Evolutionary conservation across 2,329 filamentous ascomycete genomes (phyloP), one percentile per base, ranked within the genome.

Genomic region (Aspergillus thermomutatus): DNA sequence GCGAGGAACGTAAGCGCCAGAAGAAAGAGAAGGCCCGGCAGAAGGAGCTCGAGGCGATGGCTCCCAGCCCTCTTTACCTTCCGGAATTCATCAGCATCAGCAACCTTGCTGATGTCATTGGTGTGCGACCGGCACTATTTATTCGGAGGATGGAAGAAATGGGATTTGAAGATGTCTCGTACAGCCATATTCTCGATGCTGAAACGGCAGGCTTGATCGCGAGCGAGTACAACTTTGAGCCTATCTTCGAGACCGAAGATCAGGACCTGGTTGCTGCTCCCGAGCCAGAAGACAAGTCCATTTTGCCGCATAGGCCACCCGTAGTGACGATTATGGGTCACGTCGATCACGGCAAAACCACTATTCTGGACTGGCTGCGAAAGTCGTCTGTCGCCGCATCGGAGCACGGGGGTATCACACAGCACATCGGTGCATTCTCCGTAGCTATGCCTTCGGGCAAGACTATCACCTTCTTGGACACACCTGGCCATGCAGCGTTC

Each of bases 241-340:
- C 93, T 0, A 87, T 88, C 2, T 83, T 94, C 25, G 87, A 91
- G 55, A 71, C 69, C 4, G 74, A 81, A 71, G 67, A 87, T 19
- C 85, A 88, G 49, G 93, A 99, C 72, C 76, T 99, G 41, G 83
- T 82, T 59, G 82, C 89, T 25, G 84, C 87, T 10, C 87, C 91
- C 1, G 77, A 82, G 26, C 84, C 85, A 8, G 86, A 87, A 66
- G 90, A 93, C 71, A 82, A 79, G 50, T 85, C 88, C 0, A 65
- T 74, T 14, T 75, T 97, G 7, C 91, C 92, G 1, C 75, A 79
- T 34, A 85, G 95, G 17, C 93, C 94, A 7, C 95, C 94, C 0
- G 91, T 99, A 37, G 92, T 99, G 41, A 97, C 95, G 0, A 99
- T 99, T 69, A 99, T 99, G 95, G 94, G 94, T 2, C 94, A 99